Percentiles rank a stretch among this genome's conserved stretches.
phyloP scores from a whole-genome alignment of 176 grass and related monocot genomes.

The Eragrostis nindensis region DNA sequence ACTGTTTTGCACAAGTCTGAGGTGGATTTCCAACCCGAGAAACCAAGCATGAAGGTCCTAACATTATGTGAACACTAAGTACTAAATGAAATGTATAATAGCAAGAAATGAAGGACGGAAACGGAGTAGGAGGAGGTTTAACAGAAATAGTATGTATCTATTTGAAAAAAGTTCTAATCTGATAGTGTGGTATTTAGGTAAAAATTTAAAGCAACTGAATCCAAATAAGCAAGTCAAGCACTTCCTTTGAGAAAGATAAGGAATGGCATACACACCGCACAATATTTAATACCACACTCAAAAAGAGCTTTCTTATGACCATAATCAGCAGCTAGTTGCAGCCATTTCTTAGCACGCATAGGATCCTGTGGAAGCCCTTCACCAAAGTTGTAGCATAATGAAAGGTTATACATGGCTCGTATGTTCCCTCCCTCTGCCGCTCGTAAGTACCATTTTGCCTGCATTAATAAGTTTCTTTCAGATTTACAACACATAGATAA shows the following conservation, averaged over 20 bases:
- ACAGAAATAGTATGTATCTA: neutral
- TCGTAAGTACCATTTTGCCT: conserved; percentile 79
- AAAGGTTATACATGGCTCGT: conserved; percentile 80
- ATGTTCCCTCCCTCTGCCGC: conserved; percentile 71
- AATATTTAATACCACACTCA: conserved; percentile 69
- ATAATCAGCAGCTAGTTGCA: conserved; percentile 74
- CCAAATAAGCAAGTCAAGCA: neutral
- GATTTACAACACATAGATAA: conserved; percentile 23
- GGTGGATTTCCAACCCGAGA: neutral
- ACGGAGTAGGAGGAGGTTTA: neutral
- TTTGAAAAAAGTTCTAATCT: neutral
- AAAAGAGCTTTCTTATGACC: conserved; percentile 76
- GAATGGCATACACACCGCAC: conserved; percentile 60
- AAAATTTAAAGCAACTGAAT: neutral
- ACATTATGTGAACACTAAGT: neutral
- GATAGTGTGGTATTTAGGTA: neutral
- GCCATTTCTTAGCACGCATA: conserved; percentile 57
- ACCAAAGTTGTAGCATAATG: conserved; percentile 60
- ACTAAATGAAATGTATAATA: neutral
- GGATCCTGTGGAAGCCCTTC: conserved; percentile 64
- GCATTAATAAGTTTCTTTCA: conserved; percentile 42
- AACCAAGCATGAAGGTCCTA: neutral
- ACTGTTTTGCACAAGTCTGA: neutral
- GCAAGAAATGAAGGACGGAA: neutral
- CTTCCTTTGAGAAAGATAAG: neutral